Conservation (phyloP, 495 filamentous ascomycete genomes). For the Tuber microsphaerosporum region DNA sequence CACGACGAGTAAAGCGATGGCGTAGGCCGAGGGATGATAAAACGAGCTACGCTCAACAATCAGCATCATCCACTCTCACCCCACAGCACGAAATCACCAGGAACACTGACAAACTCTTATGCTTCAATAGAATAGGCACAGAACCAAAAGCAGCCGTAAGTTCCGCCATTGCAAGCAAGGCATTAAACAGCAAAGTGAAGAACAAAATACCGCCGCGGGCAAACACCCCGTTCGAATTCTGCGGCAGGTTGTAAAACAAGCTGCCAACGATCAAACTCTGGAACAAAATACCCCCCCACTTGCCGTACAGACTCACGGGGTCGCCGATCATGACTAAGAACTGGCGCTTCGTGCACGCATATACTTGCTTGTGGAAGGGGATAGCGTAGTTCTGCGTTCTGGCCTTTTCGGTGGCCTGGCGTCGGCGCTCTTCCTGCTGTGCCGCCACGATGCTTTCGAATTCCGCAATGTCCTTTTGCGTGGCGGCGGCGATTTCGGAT, state of each 20-base stretch:
- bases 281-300: conserved; percentile 59
- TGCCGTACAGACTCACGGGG: conserved; percentile 48
- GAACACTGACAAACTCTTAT: conserved; percentile 57
- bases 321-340: conserved; percentile 61
- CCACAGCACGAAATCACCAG: not conserved
- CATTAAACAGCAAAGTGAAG: conserved; percentile 73
- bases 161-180: conserved; percentile 69
- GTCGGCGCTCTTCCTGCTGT: conserved; percentile 47
- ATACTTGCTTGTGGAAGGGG: conserved; percentile 59
- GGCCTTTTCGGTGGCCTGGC: conserved; percentile 46
- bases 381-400: conserved; percentile 63
- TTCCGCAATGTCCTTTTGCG: conserved; percentile 46
- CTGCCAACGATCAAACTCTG: conserved; percentile 70
- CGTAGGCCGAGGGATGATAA: conserved; percentile 72
- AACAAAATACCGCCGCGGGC: conserved; percentile 55
- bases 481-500: conserved; percentile 41
- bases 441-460: conserved; percentile 51
- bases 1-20: conserved; percentile 66
- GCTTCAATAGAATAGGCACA: conserved; percentile 70
- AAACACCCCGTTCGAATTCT: conserved; percentile 51
- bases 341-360: conserved; percentile 61
- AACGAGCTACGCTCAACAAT: conserved; percentile 49
- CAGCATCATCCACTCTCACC: not conserved
- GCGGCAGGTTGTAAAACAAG: conserved; percentile 64
- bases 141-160: conserved; percentile 63